Evolutionary conservation across 2,329 filamentous ascomycete species (phyloP), one percentile per base, ranked within the genome.

Genomic region (Rhexocercosporidium sp.): DNA sequence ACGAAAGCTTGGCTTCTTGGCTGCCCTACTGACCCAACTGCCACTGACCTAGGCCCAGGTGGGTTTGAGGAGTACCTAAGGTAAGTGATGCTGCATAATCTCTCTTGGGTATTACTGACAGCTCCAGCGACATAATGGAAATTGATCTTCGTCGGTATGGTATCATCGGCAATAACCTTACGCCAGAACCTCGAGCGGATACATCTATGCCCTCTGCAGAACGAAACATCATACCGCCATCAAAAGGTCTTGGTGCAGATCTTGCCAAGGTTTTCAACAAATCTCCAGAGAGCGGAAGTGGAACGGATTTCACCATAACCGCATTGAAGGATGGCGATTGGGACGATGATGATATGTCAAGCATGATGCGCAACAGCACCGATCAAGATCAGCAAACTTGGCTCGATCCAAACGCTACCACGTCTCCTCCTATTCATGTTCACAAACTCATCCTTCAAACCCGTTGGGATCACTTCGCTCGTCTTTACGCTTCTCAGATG

Each of bases 1-100:
- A 97, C 96, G 7, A 97, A 97, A 77, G 96, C 94, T 8, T 99
- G 96, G 94, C 84, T 99, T 27, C 85, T 99, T n/a, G 96, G 96
- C 9, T 97, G 94, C 75, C 92, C 92, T 2, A 90, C 92, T 3
- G 93, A 97, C 70, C 82, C 85, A 47, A 81, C 85, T 20, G 83
- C 86, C 7, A 88, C 89, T 57, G 90, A 90, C 46, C 83, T 90
- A 18, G 90, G 87, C 1, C 85, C 87, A 16, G 90, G 89, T 66
- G 88, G 88, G 3, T 90, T 94, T 66, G 95, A 97, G 76, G 95
- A 97, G 77, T 96, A 96, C 77, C 85, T 99, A 57, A 97, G 75
- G 75, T 76, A 63, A 63, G 81, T 80, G 27, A 44, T 25, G 41
- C 9, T 9, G 14, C 22, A n/a, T 25, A 27, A 31, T 3, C 9